phyloP scores from a whole-genome alignment of 164 flowering plant species.

The Pachysandra terminalis region DNA sequence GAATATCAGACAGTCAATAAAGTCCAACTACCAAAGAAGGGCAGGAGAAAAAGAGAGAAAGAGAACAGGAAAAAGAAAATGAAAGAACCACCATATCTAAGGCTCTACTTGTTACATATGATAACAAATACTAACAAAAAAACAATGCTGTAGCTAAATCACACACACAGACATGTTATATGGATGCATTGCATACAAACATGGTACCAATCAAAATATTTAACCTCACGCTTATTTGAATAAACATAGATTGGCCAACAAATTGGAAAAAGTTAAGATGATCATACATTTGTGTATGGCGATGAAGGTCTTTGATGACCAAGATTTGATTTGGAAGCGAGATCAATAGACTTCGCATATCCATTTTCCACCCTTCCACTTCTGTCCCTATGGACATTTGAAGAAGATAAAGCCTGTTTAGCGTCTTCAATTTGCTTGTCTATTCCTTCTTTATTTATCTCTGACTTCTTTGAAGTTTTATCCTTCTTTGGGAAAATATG shows the following conservation, averaged over 20 bases:
- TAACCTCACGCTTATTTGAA: not conserved
- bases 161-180: too few relatives aligned
- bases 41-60: too few relatives aligned
- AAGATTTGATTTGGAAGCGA: slow-evolving; percentile 17
- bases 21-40: too few relatives aligned
- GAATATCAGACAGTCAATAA: too few relatives aligned
- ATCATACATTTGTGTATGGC: slow-evolving; percentile 62
- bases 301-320: slow-evolving; percentile 33
- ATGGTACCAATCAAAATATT: not conserved
- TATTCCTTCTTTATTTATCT: slow-evolving; percentile 29
- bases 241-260: not conserved
- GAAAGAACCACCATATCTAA: too few relatives aligned
- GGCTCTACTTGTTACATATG: too few relatives aligned
- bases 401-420: slow-evolving; percentile 18
- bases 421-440: slow-evolving; percentile 16
- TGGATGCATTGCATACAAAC: too few relatives aligned
- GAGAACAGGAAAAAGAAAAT: too few relatives aligned
- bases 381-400: slow-evolving; percentile 6
- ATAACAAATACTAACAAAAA: too few relatives aligned
- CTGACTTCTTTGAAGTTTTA: slow-evolving; percentile 25
- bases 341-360: slow-evolving; percentile 13
- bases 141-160: too few relatives aligned
- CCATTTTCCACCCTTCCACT: slow-evolving; percentile 18
- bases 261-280: slow-evolving; percentile 1
- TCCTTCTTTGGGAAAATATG: slow-evolving; percentile 48